Conservation (phyloP, 2,329 filamentous ascomycete species). For the Malbranchea cinnamomea region DNA sequence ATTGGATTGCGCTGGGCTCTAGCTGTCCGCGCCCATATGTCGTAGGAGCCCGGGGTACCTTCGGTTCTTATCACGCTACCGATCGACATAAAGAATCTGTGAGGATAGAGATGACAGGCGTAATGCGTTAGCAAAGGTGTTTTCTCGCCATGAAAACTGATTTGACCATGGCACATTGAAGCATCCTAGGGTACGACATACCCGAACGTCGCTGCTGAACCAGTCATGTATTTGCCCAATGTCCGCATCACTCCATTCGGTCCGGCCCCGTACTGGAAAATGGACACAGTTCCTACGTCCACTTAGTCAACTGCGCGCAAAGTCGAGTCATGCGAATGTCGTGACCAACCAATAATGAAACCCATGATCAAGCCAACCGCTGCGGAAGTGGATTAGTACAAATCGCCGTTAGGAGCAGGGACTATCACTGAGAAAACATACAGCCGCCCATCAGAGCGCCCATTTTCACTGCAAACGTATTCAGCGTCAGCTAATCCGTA, state of each 20-base stretch:
- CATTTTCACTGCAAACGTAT: slow-evolving; percentile 64
- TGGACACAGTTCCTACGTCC: slow-evolving; percentile 71
- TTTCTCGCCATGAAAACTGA: too few relatives aligned
- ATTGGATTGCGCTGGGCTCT: slow-evolving; percentile 60
- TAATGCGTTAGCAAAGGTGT: too few relatives aligned
- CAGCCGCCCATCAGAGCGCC: slow-evolving; percentile 96
- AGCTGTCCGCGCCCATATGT: slow-evolving; percentile 67
- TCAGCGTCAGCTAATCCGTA: slow-evolving; percentile 15
- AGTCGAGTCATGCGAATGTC: background rate
- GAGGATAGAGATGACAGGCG: too few relatives aligned
- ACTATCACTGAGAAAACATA: slow-evolving; percentile 36
- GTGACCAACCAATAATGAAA: slow-evolving; percentile 77
- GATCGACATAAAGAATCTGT: slow-evolving; percentile 93
- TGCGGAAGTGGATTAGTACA: slow-evolving; percentile 24
- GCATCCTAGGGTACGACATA: too few relatives aligned
- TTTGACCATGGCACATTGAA: too few relatives aligned
- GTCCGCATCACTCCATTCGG: slow-evolving; percentile 89
- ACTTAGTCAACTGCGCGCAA: background rate
- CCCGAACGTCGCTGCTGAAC: slow-evolving; percentile 92
- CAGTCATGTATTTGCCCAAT: slow-evolving; percentile 90
- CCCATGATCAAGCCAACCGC: slow-evolving; percentile 93
- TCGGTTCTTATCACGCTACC: slow-evolving; percentile 93
- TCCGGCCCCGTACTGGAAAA: slow-evolving; percentile 87
- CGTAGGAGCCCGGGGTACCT: slow-evolving; percentile 57
- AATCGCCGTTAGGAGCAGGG: slow-evolving; percentile 2